Conservation (phyloP, 129 eudicot species). For the Saposhnikovia divaricata region DNA sequence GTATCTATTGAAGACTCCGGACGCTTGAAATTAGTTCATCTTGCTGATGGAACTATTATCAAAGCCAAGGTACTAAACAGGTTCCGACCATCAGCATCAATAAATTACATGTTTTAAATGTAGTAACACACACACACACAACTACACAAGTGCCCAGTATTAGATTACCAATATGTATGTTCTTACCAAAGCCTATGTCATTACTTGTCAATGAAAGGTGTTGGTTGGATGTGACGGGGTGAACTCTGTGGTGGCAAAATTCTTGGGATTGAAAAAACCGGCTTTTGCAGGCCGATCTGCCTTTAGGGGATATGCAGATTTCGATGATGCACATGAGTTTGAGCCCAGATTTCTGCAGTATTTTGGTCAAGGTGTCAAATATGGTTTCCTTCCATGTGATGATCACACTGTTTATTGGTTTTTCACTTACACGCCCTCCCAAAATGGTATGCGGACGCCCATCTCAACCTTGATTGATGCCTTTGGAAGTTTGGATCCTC, state of each 20-base stretch:
- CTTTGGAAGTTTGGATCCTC: neutral
- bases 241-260: conserved; percentile 41
- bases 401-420: conserved; percentile 33
- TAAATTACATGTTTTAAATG: neutral
- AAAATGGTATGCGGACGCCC: conserved; percentile 18
- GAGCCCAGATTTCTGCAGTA: conserved; percentile 21
- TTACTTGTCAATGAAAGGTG: conserved; percentile 14
- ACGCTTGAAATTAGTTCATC: conserved; percentile 23
- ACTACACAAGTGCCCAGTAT: neutral
- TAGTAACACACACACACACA: neutral
- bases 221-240: conserved; percentile 50
- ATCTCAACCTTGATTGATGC: neutral
- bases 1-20: conserved; percentile 27
- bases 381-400: conserved; percentile 36
- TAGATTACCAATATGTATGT: neutral
- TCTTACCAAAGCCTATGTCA: neutral
- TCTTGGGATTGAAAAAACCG: conserved; percentile 35
- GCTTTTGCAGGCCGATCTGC: conserved; percentile 23
- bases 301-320: conserved; percentile 27
- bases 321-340: conserved; percentile 26
- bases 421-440: conserved; percentile 29
- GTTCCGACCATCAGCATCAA: neutral
- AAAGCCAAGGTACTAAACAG: conserved; percentile 27
- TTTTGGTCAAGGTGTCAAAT: conserved; percentile 27
- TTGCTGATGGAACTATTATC: conserved; percentile 30